Evolutionary conservation across 2,329 filamentous ascomycete genomes (phyloP).

Genomic region (Verticillium longisporum): DNA sequence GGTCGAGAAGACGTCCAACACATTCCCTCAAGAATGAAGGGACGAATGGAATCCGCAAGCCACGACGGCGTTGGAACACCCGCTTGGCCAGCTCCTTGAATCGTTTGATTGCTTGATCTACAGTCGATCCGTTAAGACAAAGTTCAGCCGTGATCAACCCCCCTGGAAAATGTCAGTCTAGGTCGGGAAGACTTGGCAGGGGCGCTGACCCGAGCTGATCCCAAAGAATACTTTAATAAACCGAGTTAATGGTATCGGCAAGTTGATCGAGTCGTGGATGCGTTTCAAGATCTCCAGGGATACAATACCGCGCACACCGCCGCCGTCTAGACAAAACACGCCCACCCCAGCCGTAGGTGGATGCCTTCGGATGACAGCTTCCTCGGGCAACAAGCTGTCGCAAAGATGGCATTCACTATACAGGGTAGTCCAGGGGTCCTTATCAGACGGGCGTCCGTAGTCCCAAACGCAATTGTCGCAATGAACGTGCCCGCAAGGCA

Average conservation of each 20-base stretch:
- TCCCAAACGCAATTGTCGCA: background rate
- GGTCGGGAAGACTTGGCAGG: background rate
- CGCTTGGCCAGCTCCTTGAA: background rate
- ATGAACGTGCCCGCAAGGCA: background rate
- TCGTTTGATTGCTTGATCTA: conserved; percentile 2
- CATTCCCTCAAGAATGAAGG: background rate
- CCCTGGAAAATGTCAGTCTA: background rate
- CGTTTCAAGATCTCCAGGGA: conserved; percentile 18
- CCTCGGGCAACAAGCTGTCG: background rate
- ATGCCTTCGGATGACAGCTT: conserved; percentile 1
- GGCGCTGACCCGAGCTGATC: conserved; percentile 1
- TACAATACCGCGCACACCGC: conserved; percentile 22
- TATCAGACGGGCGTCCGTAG: background rate
- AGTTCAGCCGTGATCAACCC: background rate
- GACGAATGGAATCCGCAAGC: conserved; percentile 1
- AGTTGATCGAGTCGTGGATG: conserved; percentile 15
- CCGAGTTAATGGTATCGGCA: background rate
- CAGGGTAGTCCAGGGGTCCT: background rate
- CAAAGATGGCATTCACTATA: background rate
- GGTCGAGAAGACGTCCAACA: background rate
- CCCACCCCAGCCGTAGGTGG: background rate
- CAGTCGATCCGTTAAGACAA: background rate
- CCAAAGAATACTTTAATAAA: conserved; percentile 3
- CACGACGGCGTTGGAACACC: background rate
- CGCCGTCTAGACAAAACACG: conserved; percentile 11